Conservation (phyloP, 352 stramenopile species). For the Globisporangium recalcitrans region DNA sequence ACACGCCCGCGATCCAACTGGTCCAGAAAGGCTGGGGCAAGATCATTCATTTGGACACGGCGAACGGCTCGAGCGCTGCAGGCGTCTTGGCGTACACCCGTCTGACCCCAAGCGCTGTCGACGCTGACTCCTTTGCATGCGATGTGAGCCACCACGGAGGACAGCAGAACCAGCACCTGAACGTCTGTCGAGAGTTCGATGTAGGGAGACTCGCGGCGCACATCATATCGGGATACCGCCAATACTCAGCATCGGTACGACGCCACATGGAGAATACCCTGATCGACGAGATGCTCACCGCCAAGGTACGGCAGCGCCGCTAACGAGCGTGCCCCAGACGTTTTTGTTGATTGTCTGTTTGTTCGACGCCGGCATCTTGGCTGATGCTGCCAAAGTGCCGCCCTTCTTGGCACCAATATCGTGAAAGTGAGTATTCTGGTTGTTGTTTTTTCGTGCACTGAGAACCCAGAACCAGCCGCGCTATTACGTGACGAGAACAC, state of each 20-base stretch:
- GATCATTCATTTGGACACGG: background rate
- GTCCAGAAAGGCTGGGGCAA: conserved; percentile 13
- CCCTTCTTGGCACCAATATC: too few relatives aligned
- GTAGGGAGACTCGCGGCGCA: conserved; percentile 6
- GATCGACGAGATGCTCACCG: conserved; percentile 8
- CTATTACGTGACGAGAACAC: too few relatives aligned
- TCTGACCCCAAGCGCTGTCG: conserved; percentile 20
- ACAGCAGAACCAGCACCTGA: background rate
- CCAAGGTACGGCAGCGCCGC: background rate
- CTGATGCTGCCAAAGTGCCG: too few relatives aligned
- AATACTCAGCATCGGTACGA: conserved; percentile 25
- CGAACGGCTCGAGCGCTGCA: background rate
- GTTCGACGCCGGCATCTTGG: background rate
- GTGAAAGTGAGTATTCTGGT: too few relatives aligned
- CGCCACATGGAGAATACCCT: conserved; percentile 32
- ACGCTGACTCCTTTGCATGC: background rate
- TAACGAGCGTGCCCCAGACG: background rate
- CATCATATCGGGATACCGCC: conserved; percentile 28
- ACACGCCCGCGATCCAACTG: conserved; percentile 3
- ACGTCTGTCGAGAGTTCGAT: background rate
- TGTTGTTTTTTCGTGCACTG: too few relatives aligned
- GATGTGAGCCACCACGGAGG: background rate
- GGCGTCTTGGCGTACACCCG: conserved; percentile 22
- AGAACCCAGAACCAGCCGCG: too few relatives aligned
- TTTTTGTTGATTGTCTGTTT: background rate